Evolutionary conservation across 352 stramenopile genomes (phyloP).

Genomic region (Phytophthora multivora): DNA sequence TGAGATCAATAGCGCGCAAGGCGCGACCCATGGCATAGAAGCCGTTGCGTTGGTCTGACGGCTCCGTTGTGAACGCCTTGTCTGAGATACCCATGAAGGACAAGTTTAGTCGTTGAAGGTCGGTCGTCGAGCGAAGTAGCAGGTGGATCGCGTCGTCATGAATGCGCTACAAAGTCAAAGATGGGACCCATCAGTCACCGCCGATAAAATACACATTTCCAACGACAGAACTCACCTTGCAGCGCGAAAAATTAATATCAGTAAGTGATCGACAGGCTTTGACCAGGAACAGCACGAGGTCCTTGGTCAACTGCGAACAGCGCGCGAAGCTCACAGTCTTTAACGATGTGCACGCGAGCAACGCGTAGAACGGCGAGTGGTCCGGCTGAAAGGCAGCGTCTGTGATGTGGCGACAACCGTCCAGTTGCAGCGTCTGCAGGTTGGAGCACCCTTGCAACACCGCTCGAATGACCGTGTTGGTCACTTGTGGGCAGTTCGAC

Average conservation of each 20-base stretch:
- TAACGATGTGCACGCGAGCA: slow-evolving; percentile 77
- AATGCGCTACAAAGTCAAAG: slow-evolving; percentile 53
- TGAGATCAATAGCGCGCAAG: slow-evolving; percentile 69
- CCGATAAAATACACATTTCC: background rate
- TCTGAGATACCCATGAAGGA: slow-evolving; percentile 87
- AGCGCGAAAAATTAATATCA: slow-evolving; percentile 82
- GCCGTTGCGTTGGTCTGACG: slow-evolving; percentile 41
- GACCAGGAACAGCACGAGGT: slow-evolving; percentile 80
- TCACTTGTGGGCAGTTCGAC: slow-evolving; percentile 87
- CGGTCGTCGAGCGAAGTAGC: slow-evolving; percentile 61
- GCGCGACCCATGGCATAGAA: slow-evolving; percentile 53
- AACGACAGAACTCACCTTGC: slow-evolving; percentile 52
- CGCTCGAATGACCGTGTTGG: slow-evolving; percentile 82
- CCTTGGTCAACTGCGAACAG: slow-evolving; percentile 81
- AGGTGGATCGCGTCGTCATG: slow-evolving; percentile 72
- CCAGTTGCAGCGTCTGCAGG: slow-evolving; percentile 81
- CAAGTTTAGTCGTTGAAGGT: slow-evolving; percentile 73
- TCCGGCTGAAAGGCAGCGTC: slow-evolving; percentile 88
- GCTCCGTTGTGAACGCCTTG: slow-evolving; percentile 60
- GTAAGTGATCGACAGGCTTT: slow-evolving; percentile 78
- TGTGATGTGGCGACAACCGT: slow-evolving; percentile 87
- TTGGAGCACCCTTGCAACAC: slow-evolving; percentile 79
- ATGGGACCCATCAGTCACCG: slow-evolving; percentile 13
- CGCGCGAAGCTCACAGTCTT: slow-evolving; percentile 80
- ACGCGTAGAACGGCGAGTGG: slow-evolving; percentile 68